Conservation (phyloP, 305 asterid species). For the Fraxinus albicans region DNA sequence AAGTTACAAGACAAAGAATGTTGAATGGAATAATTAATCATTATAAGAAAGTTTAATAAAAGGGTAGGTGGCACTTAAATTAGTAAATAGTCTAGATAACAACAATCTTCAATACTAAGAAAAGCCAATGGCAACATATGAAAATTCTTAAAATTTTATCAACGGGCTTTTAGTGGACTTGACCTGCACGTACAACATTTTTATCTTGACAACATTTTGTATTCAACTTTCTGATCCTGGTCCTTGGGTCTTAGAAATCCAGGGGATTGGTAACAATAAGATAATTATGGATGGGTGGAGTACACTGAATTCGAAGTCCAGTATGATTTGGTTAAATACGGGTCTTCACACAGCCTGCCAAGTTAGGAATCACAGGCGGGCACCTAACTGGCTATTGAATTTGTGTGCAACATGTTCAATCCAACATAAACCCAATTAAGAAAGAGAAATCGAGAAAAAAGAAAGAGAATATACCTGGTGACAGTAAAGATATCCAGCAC, state of each 20-base stretch:
- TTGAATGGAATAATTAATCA: neutral
- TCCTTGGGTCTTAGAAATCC: neutral
- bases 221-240: neutral
- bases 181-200: neutral
- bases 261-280: neutral
- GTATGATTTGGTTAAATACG: neutral
- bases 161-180: neutral
- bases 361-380: neutral
- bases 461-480: constrained; percentile 61
- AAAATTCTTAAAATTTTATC: neutral
- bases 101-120: neutral
- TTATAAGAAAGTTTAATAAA: neutral
- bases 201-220: neutral
- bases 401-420: neutral
- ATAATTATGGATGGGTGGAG: neutral
- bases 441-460: neutral
- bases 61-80: neutral
- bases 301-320: neutral
- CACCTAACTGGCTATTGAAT: neutral
- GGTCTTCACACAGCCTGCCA: neutral
- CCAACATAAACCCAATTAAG: neutral
- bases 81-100: neutral
- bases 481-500: constrained; percentile 85
- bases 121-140: neutral
- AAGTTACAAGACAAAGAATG: neutral